Base-by-base conservation (phyloP, 495 filamentous ascomycete species). In the Saxophila tyrrhenica region DNA sequence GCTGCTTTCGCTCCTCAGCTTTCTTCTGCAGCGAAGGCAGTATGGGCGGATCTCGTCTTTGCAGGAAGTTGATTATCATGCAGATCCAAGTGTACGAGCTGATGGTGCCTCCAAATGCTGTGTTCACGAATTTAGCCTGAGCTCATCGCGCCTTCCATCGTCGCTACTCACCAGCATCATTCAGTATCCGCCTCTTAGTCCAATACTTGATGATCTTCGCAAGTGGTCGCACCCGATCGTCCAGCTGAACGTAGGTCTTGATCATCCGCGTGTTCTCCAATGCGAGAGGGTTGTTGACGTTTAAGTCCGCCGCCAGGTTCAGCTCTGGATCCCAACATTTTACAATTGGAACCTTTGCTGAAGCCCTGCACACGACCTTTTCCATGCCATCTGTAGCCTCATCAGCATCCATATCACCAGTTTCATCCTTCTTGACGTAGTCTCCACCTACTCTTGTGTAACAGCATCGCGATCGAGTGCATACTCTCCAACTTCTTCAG, bases 21-120 rank as follows among this genome's bases (percentile, higher is more conserved):
- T 78, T 75, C 57, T 89, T 82, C 61, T 96, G 94, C 10, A 98
- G 77, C 23, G 86, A 82, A 7, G 92, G 92, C 20, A 98, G 70
- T 42, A 98, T 78, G 0, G 90, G 90, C 42, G 91, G 89, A 55
- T 88, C 75, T 61, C 92, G 80, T 25, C 86, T 85, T 69, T 98
- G 92, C 29, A 98, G 76, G 66, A 97, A 98, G 56, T 89, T 92
- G 62, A 98, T 84, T 58, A 97, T 95, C 79, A 97, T 81, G 72
- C 92, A 97, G 66, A 95, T 96, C 92, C 92, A 98, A n/a, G 92
- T 95, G 64, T 98, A 98, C 10, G 94, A 97, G 67, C 92, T 96
- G 22, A 98, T 73, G 7, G 92, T 98, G 42, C 89, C 94, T 52
- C 94, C 92, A 62, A 90, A 81, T 38, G 85, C 91, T 94, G 62